Evolutionary conservation across 495 filamentous ascomycete genomes (phyloP), one percentile per base, ranked within the genome.

Genomic region (Penicillium robsamsonii): DNA sequence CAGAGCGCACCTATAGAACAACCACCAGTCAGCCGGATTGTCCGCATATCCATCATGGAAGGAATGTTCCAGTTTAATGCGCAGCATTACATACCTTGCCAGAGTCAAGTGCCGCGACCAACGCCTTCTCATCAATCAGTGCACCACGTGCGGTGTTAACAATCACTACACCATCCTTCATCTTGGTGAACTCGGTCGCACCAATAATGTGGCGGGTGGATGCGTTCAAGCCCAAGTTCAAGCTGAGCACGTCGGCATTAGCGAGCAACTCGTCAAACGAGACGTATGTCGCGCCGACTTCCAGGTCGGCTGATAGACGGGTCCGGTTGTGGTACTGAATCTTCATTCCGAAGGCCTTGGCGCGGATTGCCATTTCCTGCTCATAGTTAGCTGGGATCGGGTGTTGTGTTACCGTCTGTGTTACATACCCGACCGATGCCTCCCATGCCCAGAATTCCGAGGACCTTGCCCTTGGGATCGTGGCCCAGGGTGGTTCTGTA

Each of bases 401-500:
- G 25, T 48, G 20, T 11, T 12, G 7, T 10, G n/a, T 9, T 43
- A 7, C 30, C 15, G 38, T 15, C 15, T 50, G 38, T 20, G 40
- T 65, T 59, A 47, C 45, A 8, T 69, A 78, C 76, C 50, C 75
- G 65, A 43, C 88, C 90, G 50, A 95, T 95, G 35, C 90, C 91
- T 27, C 91, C 91, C 82, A 92, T 92, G 2, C 91, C 91, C 60
- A 94, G 80, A 60, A 96, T 85, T 18, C 90, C 91, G 0, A 95
- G 78, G 1, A 80, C 74, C 66, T 92, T 92, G 13, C 80, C 82
- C 55, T 84, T 74, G 8, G 90, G 90, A 60, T 90, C 87, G 57
- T 81, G 83, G 29, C 82, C 84, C 18, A 87, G 71, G 7, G 75
- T 74, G 58, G 80, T 65, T 1, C 22, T 44, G 20, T 54, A 37